Conservation (phyloP, 331 rosid species). For the Stylosanthes scabra region DNA sequence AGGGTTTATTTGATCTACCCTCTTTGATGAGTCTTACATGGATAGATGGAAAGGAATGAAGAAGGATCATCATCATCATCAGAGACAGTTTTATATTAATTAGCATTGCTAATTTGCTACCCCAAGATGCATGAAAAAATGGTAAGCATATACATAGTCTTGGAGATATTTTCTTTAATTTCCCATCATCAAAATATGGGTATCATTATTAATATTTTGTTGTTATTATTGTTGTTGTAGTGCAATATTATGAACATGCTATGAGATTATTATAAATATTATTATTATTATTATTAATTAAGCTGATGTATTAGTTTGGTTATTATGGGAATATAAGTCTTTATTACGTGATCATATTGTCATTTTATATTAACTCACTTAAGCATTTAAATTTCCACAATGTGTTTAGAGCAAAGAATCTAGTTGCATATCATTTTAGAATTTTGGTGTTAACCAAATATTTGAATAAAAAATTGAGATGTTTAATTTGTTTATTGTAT, state of each 20-base stretch:
- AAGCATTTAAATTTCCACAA: background rate
- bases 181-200: background rate
- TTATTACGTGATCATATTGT: too few relatives aligned
- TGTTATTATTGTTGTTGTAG: constrained; percentile 15
- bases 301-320: constrained; percentile 37
- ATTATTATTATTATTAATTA: background rate
- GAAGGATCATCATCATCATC: background rate
- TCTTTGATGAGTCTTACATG: constrained; percentile 21
- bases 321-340: constrained; percentile 35
- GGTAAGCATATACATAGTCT: constrained; percentile 51
- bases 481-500: background rate
- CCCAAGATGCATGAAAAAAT: constrained; percentile 36
- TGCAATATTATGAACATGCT: constrained; percentile 38
- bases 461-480: background rate
- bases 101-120: constrained; percentile 12
- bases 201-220: constrained; percentile 6
- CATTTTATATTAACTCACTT: background rate
- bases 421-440: background rate
- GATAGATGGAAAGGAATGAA: constrained; percentile 29
- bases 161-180: constrained; percentile 35
- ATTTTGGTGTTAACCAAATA: background rate
- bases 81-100: background rate
- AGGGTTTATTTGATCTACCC: too few relatives aligned
- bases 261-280: background rate
- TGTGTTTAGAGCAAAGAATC: too few relatives aligned